Conservation (phyloP, 2,329 filamentous ascomycete genomes). For the Trichoderma breve region DNA sequence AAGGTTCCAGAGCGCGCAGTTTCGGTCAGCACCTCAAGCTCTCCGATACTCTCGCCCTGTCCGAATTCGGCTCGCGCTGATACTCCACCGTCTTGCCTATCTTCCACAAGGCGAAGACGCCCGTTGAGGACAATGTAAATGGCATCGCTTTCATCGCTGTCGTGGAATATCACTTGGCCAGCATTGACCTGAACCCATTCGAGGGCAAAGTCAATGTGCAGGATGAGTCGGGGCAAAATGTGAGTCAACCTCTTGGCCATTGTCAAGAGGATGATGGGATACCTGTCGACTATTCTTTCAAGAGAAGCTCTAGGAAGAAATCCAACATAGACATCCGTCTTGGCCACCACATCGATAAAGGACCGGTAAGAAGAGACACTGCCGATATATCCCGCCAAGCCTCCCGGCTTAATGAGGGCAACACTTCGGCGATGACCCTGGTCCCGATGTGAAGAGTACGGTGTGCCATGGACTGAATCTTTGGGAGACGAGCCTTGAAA, state of each 20-base stretch:
- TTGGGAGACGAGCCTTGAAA: conserved; percentile 27
- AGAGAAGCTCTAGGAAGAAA: conserved; percentile 83
- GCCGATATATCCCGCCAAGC: conserved; percentile 89
- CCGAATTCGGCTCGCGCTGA: conserved; percentile 89
- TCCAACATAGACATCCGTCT: conserved; percentile 97
- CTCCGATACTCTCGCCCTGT: conserved; percentile 95
- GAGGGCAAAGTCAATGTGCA: conserved; percentile 96
- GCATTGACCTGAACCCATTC: conserved; percentile 98
- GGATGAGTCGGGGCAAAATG: conserved; percentile 80
- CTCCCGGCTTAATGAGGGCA: conserved; percentile 90
- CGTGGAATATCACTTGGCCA: conserved; percentile 90
- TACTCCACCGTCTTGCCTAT: conserved; percentile 76
- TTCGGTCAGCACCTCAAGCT: conserved; percentile 95
- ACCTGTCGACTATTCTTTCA: conserved; percentile 87
- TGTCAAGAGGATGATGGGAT: conserved; percentile 87
- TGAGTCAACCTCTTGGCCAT: conserved; percentile 94
- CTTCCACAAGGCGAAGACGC: conserved; percentile 78
- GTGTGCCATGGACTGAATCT: not conserved
- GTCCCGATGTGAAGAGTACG: conserved; percentile 33
- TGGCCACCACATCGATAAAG: conserved; percentile 94
- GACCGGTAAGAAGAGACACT: conserved; percentile 93
- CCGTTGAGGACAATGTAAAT: conserved; percentile 98
- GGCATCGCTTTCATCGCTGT: conserved; percentile 92
- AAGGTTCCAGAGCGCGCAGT: conserved; percentile 85
- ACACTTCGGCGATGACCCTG: conserved; percentile 63